Base-by-base conservation (phyloP, 2,329 filamentous ascomycete species). In the Exophiala aquamarina region DNA sequence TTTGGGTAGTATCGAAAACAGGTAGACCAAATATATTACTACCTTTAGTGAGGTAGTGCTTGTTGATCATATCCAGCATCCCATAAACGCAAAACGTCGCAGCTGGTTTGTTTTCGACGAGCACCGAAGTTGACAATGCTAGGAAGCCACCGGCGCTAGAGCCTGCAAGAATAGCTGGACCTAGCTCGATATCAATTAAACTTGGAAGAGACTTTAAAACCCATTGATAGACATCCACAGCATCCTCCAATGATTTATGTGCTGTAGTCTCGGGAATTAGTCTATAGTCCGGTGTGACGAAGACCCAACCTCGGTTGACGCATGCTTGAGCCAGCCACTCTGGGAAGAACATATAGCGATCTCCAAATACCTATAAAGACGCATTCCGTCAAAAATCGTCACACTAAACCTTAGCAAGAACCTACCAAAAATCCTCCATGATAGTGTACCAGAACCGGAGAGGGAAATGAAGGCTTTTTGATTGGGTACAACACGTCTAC, bases 251-350 rank as follows among this genome's bases (percentile, higher is more conserved):
- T 26, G n/a, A 41, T 5, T 21, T n/a, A 41, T 41, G 37, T 2
- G 37, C 37, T 10, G 37, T 41, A 2, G 37, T 41, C 37, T 41
- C 37, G 2, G 37, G 37, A 26, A 41, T 41, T 15, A 41, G 37
- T n/a, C 37, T 28, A 13, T 41, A 41, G 26, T 41, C 37, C 5
- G 37, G 37, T 6, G 37, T 41, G 37, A 41, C 37, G 20, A 41
- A 41, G 20, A 41, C 28, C 37, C 37, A 41, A 28, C 37, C 37
- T 41, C 37, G 20, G 11, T 21, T 26, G 6, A 28, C 37, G 13
- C 18, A 41, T 3, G 37, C 20, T n/a, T 28, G 13, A 15, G 26
- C 21, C 5, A 41, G 23, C 37, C 37, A 41, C 19, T 21, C 13
- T 17, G 37, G 37, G 8, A 41, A 17, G 11, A 41, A 41, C 20